These are phyloP conservation scores for Amyloporia xantha DNA, from an alignment of 768 basidiomycete genomes.

Conservation along the genomic window DNA sequence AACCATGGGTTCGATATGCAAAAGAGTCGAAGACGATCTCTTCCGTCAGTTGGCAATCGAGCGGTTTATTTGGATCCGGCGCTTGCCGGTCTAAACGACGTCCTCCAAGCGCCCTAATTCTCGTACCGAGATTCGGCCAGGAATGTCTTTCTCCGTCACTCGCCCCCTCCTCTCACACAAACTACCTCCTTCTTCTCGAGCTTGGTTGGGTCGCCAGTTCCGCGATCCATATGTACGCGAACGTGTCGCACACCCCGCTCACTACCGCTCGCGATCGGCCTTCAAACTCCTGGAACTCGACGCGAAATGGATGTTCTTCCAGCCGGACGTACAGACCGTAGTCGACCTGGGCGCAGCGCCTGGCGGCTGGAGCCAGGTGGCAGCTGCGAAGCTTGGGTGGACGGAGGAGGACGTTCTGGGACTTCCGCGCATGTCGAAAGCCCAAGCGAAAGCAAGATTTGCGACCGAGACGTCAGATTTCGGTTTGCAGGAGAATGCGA, in stretches of 20 bases:
- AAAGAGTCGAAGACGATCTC: too few species aligned
- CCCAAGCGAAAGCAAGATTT: not conserved
- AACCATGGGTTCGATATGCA: too few species aligned
- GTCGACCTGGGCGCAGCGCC: constrained; percentile 91
- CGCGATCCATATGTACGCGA: constrained; percentile 66
- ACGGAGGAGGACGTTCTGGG: constrained; percentile 14
- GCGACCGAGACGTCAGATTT: not conserved
- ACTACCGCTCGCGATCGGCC: constrained; percentile 81
- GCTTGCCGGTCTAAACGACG: too few species aligned
- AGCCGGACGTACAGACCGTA: constrained; percentile 49
- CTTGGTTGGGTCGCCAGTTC: constrained; percentile 67
- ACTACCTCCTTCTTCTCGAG: constrained; percentile 36
- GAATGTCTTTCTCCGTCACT: constrained; percentile 31
- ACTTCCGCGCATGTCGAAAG: not conserved
- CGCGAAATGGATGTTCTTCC: constrained; percentile 47
- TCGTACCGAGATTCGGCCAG: too few species aligned
- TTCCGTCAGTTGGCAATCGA: too few species aligned
- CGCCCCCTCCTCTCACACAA: constrained; percentile 23
- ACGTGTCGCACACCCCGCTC: constrained; percentile 35
- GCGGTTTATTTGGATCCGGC: too few species aligned
- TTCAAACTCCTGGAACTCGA: constrained; percentile 88
- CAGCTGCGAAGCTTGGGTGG: constrained; percentile 56
- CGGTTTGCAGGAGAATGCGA: not conserved
- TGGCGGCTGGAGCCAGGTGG: constrained; percentile 92
- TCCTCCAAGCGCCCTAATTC: too few species aligned